These are phyloP conservation scores for Nicotiana tomentosiformis DNA, from an alignment of 257 asterid genomes.

Conservation along the genomic window DNA sequence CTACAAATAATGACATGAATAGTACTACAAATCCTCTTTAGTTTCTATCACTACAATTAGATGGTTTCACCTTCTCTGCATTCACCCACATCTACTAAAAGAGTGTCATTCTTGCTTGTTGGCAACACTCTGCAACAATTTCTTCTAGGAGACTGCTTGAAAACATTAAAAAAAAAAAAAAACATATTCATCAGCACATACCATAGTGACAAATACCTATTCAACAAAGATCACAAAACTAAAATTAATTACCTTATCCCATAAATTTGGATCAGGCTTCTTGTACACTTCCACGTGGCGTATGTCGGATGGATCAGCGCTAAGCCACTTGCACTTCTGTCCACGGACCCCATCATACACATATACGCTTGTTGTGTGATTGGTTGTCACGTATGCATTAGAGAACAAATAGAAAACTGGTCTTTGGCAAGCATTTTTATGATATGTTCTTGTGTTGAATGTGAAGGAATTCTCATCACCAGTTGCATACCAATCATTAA, in stretches of 20 bases:
- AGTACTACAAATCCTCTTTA: not conserved
- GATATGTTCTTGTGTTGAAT: slow-evolving; percentile 31
- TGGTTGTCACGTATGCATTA: slow-evolving; percentile 6
- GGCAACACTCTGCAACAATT: slow-evolving; percentile 42
- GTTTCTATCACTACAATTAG: slow-evolving; percentile 6
- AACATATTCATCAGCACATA: not conserved
- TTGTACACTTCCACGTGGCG: slow-evolving; percentile 27
- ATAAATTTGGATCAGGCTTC: slow-evolving; percentile 34
- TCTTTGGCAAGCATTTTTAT: slow-evolving; percentile 22
- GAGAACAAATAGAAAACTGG: slow-evolving; percentile 24
- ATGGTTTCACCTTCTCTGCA: slow-evolving; percentile 30
- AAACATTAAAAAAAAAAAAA: not conserved
- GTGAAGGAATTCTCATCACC: slow-evolving; percentile 15
- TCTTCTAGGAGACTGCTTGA: slow-evolving; percentile 37
- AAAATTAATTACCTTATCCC: slow-evolving; percentile 32
- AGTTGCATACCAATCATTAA: slow-evolving; percentile 31
- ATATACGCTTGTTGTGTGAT: slow-evolving; percentile 21
- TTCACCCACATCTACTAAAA: slow-evolving; percentile 33
- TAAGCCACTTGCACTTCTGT: slow-evolving; percentile 14
- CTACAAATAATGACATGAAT: not conserved
- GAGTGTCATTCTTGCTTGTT: slow-evolving; percentile 21
- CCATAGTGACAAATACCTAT: not conserved
- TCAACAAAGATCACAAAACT: not conserved
- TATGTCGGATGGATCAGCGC: slow-evolving; percentile 20
- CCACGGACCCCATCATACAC: not conserved